Evolutionary conservation across 2,329 filamentous ascomycete genomes (phyloP).

Genomic region (Pseudonectria foliicola): DNA sequence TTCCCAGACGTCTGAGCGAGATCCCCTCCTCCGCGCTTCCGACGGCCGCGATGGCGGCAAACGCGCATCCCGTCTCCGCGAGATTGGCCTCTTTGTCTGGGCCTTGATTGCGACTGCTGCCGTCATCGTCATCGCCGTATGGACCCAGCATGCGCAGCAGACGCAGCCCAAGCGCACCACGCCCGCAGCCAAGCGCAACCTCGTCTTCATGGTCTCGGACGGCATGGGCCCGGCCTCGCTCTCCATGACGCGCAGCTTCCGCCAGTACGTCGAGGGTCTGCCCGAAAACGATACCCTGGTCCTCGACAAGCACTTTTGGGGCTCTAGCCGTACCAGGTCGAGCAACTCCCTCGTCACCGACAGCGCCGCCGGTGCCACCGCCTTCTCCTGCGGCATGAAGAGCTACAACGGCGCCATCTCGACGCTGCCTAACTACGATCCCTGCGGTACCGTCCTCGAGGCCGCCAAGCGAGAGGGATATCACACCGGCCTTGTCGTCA

Average conservation of each 20-base stretch:
- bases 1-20: slow-evolving; percentile 32
- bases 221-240: slow-evolving; percentile 95
- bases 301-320: slow-evolving; percentile 85
- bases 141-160: slow-evolving; percentile 62
- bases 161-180: slow-evolving; percentile 27
- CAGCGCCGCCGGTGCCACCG: slow-evolving; percentile 92
- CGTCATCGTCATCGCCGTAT: slow-evolving; percentile 74
- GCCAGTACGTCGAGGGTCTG: slow-evolving; percentile 69
- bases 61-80: slow-evolving; percentile 47
- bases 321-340: slow-evolving; percentile 79
- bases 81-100: slow-evolving; percentile 74
- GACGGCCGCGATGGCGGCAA: slow-evolving; percentile 21
- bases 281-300: slow-evolving; percentile 67
- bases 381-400: slow-evolving; percentile 88
- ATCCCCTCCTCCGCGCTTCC: slow-evolving; percentile 35
- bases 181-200: slow-evolving; percentile 69
- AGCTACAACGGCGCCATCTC: slow-evolving; percentile 97
- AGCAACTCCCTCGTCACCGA: slow-evolving; percentile 84
- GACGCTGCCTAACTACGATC: slow-evolving; percentile 73
- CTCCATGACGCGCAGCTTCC: slow-evolving; percentile 77
- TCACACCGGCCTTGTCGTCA: slow-evolving; percentile 88
- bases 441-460: slow-evolving; percentile 88
- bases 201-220: slow-evolving; percentile 98
- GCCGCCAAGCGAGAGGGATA: slow-evolving; percentile 90
- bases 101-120: slow-evolving; percentile 71